Base-by-base conservation (phyloP, 2,329 filamentous ascomycete genomes). In the Botrytis byssoidea region DNA sequence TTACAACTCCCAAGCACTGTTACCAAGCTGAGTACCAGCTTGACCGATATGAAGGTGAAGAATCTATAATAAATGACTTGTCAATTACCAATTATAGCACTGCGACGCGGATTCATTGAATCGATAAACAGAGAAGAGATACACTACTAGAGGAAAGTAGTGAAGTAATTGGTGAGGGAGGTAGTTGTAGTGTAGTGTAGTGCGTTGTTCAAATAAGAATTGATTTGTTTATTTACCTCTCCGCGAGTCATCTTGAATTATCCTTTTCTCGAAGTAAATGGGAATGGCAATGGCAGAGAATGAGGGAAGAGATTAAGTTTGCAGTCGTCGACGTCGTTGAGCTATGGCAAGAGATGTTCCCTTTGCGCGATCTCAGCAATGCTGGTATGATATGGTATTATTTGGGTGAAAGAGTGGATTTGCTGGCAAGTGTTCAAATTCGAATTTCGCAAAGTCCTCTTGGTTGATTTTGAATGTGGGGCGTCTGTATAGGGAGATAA, bases 1-100 rank as follows among this genome's bases (percentile, higher is more conserved):
- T 77, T 88, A 91, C 89, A 91, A 85, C 83, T 91, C 89, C 89
- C 89, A 91, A 78, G 89, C 89, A 80, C 87, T 88, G 84, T 91
- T 91, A 79, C 89, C 89, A 74, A 91, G 87, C 85, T 91, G 89
- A 72, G 85, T 86, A 82, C 89, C 89, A 82, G 89, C 89, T 84
- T 91, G 89, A 82, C 89, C 89, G 82, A 91, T 89, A 82, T 91
- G 89, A 79, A 91, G 83, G 83, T 91, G 89, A 81, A 87, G 88
- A 82, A 91, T 87, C 89, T 91, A 66, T 35, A 64, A 59, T 10
- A 12, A 12, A 32, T 29, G 57, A 37, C 55, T 67, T 63, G 64
- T 74, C 40, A 74, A 66, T 68, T 46, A 63, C n/a, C 29, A 42
- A 67, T 37, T 37, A 68, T 20, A 61, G 25, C 22, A 72, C 25